Evolutionary conservation across 805 yeast species (phyloP).

Genomic region (Pichia californica): DNA sequence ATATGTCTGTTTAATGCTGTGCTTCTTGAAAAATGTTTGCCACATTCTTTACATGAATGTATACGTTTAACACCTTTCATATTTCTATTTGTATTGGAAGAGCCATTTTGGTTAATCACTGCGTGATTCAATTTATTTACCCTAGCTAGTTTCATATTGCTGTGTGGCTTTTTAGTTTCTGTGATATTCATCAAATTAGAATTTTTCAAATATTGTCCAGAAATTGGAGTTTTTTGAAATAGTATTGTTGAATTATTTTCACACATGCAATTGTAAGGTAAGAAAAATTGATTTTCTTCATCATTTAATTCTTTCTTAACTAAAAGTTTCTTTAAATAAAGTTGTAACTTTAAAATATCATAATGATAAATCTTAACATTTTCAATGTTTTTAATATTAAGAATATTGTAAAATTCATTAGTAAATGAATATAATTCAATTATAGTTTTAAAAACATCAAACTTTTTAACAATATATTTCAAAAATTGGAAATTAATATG

Average conservation of each 20-base stretch:
- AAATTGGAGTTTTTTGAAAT: too few relatives aligned
- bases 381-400: not conserved
- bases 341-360: slow-evolving; percentile 5
- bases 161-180: too few relatives aligned
- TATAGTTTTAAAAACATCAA: not conserved
- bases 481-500: slow-evolving; percentile 10
- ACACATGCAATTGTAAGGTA: not conserved
- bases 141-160: not conserved
- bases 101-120: not conserved
- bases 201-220: too few relatives aligned
- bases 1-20: slow-evolving; percentile 25
- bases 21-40: slow-evolving; percentile 22
- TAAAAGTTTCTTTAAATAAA: slow-evolving; percentile 1
- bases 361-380: slow-evolving; percentile 4
- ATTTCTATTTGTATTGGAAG: too few relatives aligned
- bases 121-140: not conserved
- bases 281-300: not conserved
- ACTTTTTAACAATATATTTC: not conserved
- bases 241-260: not conserved
- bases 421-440: slow-evolving; percentile 6
- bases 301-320: not conserved
- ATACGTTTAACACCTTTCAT: not conserved
- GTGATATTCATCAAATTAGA: not conserved
- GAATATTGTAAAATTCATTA: not conserved
- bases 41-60: slow-evolving; percentile 21